Evolutionary conservation across 805 yeast genomes (phyloP), one percentile per base, ranked within the genome.

Genomic region (Myxozyma sirexii): DNA sequence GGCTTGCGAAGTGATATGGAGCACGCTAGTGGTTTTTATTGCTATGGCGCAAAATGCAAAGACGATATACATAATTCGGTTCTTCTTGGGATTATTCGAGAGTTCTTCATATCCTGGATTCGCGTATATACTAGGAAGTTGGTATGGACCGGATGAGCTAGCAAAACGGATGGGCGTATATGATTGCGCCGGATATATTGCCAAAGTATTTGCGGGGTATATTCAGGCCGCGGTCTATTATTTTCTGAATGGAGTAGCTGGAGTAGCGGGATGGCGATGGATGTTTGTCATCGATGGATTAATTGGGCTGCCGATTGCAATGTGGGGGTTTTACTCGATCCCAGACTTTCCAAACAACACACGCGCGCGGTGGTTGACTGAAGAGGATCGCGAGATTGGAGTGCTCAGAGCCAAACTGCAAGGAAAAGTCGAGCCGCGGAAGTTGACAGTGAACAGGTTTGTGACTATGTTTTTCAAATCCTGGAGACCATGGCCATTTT

Each of bases 191-290:
- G 66, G 52, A 56, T 63, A 46, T 55, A 66, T 44, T 68, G 73
- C 42, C 33, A 60, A 57, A 15, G 64, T 72, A 68, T 70, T 63
- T 23, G 77, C 86, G 1, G 86, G 87, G 53, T 79, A 81, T 62
- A 72, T 85, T 42, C 84, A 84, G 65, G 81, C 85, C 15, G 81
- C 82, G 13, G 77, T 84, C 35, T 79, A 75, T 61, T 67, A 75
- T 23, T 63, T 70, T 26, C 67, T 84, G 67, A 71, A 76, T 57
- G 86, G 84, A 35, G 72, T 68, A 10, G 68, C 71, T 44, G 86
- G 85, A 5, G 43, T 58, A 6, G 63, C 65, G 10, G 65, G 65
- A 19, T 62, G 66, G 66, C 39, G 62, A 21, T 60, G 66, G 66
- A 60, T 59, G 61, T 62, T 62, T 43, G 35, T 59, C 38, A 49